phyloP scores from a whole-genome alignment of 2,329 filamentous ascomycete species.

The Drechmeria coniospora region DNA sequence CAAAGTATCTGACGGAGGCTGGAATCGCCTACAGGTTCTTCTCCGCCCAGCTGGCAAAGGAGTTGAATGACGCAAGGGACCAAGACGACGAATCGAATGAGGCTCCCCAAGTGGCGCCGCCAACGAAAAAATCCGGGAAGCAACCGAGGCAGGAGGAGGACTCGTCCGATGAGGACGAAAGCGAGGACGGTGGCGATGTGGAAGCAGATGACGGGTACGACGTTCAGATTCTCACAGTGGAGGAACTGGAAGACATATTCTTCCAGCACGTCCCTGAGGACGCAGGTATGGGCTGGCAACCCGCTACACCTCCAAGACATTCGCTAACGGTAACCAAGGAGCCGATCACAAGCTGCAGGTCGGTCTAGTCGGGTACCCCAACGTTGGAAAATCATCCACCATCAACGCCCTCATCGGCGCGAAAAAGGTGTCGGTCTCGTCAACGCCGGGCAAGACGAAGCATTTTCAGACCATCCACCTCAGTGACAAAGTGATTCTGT shows the following conservation, averaged over 20 bases:
- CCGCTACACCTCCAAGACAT: neutral
- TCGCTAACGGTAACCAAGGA: slow-evolving; percentile 15
- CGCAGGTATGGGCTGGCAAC: slow-evolving; percentile 25
- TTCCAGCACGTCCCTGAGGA: slow-evolving; percentile 49
- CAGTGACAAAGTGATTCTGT: slow-evolving; percentile 75
- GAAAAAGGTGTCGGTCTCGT: slow-evolving; percentile 96
- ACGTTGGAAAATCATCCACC: slow-evolving; percentile 97
- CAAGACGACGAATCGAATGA: slow-evolving; percentile 32
- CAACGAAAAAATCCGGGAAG: slow-evolving; percentile 13
- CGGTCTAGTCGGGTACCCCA: slow-evolving; percentile 91
- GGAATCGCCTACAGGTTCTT: slow-evolving; percentile 91
- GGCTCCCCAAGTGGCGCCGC: slow-evolving; percentile 6
- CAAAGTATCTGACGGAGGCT: slow-evolving; percentile 65
- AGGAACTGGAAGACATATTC: slow-evolving; percentile 84
- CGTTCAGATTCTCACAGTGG: slow-evolving; percentile 75
- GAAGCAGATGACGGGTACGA: slow-evolving; percentile 22
- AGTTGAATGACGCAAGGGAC: slow-evolving; percentile 62
- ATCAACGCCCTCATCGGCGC: slow-evolving; percentile 98
- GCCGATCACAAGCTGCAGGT: slow-evolving; percentile 61
- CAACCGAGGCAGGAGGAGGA: slow-evolving; percentile 9
- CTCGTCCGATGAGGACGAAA: slow-evolving; percentile 8
- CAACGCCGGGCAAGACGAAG: slow-evolving; percentile 96
- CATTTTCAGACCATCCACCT: slow-evolving; percentile 98
- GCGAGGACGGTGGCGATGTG: slow-evolving; percentile 21
- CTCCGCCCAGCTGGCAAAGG: slow-evolving; percentile 82